phyloP scores from a whole-genome alignment of 1,139 yeast genomes.

The Pichia terricola region DNA sequence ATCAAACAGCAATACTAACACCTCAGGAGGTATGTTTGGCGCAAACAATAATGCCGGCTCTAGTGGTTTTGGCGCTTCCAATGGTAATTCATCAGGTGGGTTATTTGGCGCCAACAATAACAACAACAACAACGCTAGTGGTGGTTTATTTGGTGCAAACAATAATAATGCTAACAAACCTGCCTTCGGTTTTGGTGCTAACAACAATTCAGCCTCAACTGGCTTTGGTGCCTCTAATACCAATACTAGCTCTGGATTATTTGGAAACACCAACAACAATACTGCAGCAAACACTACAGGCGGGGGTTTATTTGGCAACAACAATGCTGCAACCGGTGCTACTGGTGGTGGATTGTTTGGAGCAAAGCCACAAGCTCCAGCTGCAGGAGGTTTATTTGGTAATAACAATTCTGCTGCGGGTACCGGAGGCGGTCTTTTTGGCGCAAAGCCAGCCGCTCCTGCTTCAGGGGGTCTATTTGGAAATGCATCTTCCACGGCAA shows the following conservation, averaged over 20 bases:
- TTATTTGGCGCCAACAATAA: slow-evolving; percentile 22
- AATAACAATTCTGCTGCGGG: slow-evolving; percentile 2
- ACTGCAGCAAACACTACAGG: not conserved
- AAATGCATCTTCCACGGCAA: slow-evolving; percentile 11
- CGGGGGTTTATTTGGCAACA: slow-evolving; percentile 21
- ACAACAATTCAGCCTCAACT: not conserved
- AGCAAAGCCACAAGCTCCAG: slow-evolving; percentile 2
- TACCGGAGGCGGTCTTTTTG: slow-evolving; percentile 25
- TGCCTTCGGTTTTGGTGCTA: slow-evolving; percentile 16
- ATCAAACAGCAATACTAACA: slow-evolving; percentile 5
- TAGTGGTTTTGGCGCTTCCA: slow-evolving; percentile 3
- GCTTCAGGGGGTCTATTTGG: slow-evolving; percentile 10
- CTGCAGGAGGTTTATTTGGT: slow-evolving; percentile 22
- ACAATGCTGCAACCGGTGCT: slow-evolving; percentile 4
- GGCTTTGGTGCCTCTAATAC: slow-evolving; percentile 10
- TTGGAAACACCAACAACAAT: slow-evolving; percentile 4
- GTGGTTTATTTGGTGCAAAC: slow-evolving; percentile 9
- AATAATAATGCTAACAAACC: not conserved
- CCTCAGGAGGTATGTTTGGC: slow-evolving; percentile 35
- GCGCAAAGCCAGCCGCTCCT: slow-evolving; percentile 20
- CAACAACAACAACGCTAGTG: not conserved
- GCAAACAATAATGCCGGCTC: slow-evolving; percentile 1
- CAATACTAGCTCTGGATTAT: slow-evolving; percentile 10
- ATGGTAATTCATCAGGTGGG: slow-evolving; percentile 22
- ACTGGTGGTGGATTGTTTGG: slow-evolving; percentile 22